phyloP scores from a whole-genome alignment of 257 asterid species.

The Solanum virginianum region DNA sequence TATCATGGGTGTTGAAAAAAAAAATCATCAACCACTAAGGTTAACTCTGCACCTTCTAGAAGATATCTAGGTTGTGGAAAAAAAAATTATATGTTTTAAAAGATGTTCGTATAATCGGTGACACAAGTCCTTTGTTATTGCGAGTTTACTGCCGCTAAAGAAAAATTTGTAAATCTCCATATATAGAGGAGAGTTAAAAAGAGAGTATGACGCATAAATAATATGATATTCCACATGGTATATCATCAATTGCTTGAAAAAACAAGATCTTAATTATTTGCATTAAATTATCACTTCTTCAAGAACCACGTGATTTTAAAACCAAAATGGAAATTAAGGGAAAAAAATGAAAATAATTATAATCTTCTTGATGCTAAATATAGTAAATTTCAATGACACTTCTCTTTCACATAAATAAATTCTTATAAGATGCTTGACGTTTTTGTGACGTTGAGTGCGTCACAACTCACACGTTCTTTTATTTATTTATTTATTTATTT shows the following conservation, averaged over 20 bases:
- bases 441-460: neutral
- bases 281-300: neutral
- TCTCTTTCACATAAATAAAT: neutral
- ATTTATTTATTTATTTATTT: neutral
- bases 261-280: neutral
- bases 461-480: neutral
- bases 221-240: neutral
- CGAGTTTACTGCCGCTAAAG: neutral
- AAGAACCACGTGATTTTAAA: neutral
- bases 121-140: neutral
- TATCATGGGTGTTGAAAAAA: too few species aligned
- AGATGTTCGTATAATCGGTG: fast-evolving
- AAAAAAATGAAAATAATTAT: neutral
- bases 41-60: neutral
- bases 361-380: neutral
- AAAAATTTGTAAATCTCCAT: neutral
- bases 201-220: neutral
- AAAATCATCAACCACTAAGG: too few species aligned
- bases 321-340: neutral
- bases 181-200: too few species aligned
- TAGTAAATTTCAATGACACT: neutral
- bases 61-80: neutral
- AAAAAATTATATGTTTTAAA: neutral
- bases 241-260: neutral
- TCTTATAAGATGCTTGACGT: neutral